Evolutionary conservation across 2,329 filamentous ascomycete genomes (phyloP).

Genomic region (Trichoderma arundinaceum): DNA sequence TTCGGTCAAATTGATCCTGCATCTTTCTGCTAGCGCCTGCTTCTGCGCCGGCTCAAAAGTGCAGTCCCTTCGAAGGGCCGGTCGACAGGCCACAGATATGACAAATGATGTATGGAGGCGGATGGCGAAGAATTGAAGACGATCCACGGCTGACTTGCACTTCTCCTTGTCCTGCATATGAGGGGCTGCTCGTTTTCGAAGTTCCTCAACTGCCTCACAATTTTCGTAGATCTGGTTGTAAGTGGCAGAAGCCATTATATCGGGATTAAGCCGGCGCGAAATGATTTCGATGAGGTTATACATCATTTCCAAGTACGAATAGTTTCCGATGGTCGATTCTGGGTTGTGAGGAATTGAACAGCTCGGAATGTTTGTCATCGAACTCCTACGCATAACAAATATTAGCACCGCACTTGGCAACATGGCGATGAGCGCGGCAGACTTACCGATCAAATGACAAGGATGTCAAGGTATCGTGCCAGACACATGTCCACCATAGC

Average conservation of each 20-base stretch:
- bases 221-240: conserved; percentile 64
- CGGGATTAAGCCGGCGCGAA: conserved; percentile 62
- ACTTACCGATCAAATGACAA: conserved; percentile 67
- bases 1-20: conserved; percentile 67
- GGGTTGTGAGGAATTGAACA: conserved; percentile 58
- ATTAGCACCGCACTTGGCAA: background rate
- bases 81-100: conserved; percentile 68
- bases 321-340: conserved; percentile 52
- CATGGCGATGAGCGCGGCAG: background rate
- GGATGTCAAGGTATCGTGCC: conserved; percentile 70
- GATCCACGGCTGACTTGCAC: conserved; percentile 68
- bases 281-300: conserved; percentile 68
- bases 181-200: conserved; percentile 54
- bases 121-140: conserved; percentile 67
- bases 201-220: conserved; percentile 60
- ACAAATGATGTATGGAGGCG: conserved; percentile 70
- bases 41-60: conserved; percentile 59
- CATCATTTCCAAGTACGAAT: conserved; percentile 68
- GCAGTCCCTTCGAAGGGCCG: conserved; percentile 62
- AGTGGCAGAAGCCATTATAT: conserved; percentile 54
- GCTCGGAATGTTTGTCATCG: conserved; percentile 66
- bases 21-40: conserved; percentile 60
- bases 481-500: conserved; percentile 69
- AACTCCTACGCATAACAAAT: conserved; percentile 50
- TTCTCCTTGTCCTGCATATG: conserved; percentile 64